A percentile compares a stretch with the other conserved stretches of the same genome.
Evolutionary conservation across 1,284 basidiomycete species (phyloP).

Genomic region (Sporisorium iseilematis-ciliati): DNA sequence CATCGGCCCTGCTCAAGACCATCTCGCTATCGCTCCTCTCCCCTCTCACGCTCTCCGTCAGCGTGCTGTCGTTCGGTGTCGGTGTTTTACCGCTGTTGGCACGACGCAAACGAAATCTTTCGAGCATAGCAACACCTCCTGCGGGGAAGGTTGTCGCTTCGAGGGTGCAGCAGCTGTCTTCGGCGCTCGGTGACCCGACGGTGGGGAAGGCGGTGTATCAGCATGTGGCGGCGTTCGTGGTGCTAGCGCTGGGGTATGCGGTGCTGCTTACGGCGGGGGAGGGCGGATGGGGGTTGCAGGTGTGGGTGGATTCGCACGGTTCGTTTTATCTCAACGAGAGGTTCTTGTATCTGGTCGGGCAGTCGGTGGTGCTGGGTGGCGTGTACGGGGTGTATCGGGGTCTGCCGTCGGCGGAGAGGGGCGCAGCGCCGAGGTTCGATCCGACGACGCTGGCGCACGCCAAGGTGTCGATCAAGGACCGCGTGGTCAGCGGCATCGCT

Average conservation of each 20-base stretch:
- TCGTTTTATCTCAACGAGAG: constrained; percentile 60
- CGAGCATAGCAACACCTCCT: constrained; percentile 11
- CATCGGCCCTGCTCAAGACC: constrained; percentile 22
- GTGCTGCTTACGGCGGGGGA: constrained; percentile 10
- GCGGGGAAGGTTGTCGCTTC: constrained; percentile 14
- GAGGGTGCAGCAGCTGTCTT: constrained; percentile 18
- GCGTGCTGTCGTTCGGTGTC: constrained; percentile 29
- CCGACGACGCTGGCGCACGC: constrained; percentile 6
- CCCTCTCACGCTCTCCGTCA: constrained; percentile 15
- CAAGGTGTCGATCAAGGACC: constrained; percentile 41
- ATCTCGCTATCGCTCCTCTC: constrained; percentile 18
- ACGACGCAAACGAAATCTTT: constrained; percentile 34
- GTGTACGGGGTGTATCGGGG: too few species aligned
- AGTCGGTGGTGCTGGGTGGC: constrained; percentile 27
- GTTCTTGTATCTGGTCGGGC: constrained; percentile 38
- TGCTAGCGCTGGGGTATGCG: constrained; percentile 31
- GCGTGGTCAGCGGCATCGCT: constrained; percentile 12
- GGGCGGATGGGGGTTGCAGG: constrained; percentile 43
- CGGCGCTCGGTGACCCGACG: constrained; percentile 14
- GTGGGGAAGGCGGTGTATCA: constrained; percentile 4
- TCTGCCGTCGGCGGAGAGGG: constrained; percentile 26
- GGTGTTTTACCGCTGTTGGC: constrained; percentile 46
- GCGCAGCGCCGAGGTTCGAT: constrained; percentile 38
- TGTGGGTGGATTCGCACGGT: constrained; percentile 52
- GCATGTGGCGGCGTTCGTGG: constrained; percentile 26